Percentiles rank a stretch among this genome's conserved stretches.
phyloP scores from a whole-genome alignment of 306 rosid genomes.

The Gynostemma pentaphyllum region DNA sequence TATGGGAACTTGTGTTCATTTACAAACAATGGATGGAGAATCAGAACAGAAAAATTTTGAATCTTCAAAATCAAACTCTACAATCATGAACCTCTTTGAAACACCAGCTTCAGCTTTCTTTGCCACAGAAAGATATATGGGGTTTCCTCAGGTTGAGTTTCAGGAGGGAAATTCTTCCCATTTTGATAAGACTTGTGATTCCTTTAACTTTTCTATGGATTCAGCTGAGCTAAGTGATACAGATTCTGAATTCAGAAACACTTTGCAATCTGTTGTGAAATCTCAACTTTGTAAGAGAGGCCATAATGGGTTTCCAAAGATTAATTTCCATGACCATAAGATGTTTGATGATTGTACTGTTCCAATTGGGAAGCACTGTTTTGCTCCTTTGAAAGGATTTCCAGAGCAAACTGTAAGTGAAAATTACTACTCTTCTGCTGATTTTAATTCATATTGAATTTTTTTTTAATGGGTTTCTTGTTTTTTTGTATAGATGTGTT shows the following conservation, averaged over 20 bases:
- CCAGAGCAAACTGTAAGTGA: constrained; percentile 41
- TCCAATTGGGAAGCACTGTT: constrained; percentile 21
- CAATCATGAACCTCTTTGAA: constrained; percentile 45
- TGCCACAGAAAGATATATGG: constrained; percentile 59
- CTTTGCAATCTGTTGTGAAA: constrained; percentile 40
- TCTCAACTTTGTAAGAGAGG: too few relatives aligned
- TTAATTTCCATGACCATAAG: constrained; percentile 11
- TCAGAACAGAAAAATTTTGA: constrained; percentile 22
- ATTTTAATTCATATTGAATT: too few relatives aligned
- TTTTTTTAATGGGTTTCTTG: background rate
- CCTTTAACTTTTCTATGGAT: constrained; percentile 20
- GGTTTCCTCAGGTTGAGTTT: constrained; percentile 40
- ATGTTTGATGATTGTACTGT: constrained; percentile 16
- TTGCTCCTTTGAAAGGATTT: constrained; percentile 28
- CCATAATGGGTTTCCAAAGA: constrained; percentile 13
- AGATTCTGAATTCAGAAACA: constrained; percentile 28
- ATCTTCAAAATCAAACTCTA: constrained; percentile 19
- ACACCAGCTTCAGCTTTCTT: constrained; percentile 51
- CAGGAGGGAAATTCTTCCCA: too few relatives aligned
- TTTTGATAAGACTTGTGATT: too few relatives aligned
- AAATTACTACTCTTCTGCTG: background rate
- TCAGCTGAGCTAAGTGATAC: constrained; percentile 24
- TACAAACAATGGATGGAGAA: constrained; percentile 24
- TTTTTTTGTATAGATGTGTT: too few relatives aligned
- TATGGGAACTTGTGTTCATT: constrained; percentile 30